Evolutionary conservation across 1,284 basidiomycete genomes (phyloP), one percentile per base, ranked within the genome.

Genomic region (Chalciporus sp.): DNA sequence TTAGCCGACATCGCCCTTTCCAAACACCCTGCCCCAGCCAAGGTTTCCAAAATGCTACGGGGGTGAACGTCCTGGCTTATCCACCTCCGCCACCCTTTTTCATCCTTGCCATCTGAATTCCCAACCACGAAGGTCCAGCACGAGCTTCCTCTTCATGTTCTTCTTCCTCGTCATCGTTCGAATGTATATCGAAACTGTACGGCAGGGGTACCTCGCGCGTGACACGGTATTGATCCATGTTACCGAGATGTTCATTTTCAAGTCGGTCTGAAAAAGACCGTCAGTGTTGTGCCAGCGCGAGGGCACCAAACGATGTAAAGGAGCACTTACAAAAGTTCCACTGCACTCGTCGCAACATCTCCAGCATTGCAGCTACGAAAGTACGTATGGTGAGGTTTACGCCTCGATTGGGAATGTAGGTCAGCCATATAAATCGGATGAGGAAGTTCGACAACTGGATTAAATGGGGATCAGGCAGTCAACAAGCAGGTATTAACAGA

Each of bases 201-300:
- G 90, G 90, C 31, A 92, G 71, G 0, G 88, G 89, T 2, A 92
- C 83, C 63, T 93, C 91, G 42, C 84, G 74, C 7, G 87, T 89
- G 27, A 88, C 85, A n/a, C 90, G 88, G 64, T 91, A 93, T 65
- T 90, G 86, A 77, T 92, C 90, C 68, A 89, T 80, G 66, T 92
- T 92, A 71, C 90, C 90, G 23, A 94, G 72, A 55, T 94, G 92
- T 71, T 94, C 92, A 75, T 92, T 94, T 69, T 94, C 92, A 55
- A 94, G 72, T 58, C 92, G 88, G 69, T 81, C 88, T 89, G 56
- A 48, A 48, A 28, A 35, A 51, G 28, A 16, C 11, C 14, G 1
- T 49, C 6, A 50, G 41, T 35, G 23, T 6, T 19, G 23, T 23
- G 23, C 23, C 23, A 23, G 23, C 6, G 23, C 23, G 39, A 16